phyloP scores from a whole-genome alignment of 2,329 filamentous ascomycete species.

The Pseudocercospora eumusae region DNA sequence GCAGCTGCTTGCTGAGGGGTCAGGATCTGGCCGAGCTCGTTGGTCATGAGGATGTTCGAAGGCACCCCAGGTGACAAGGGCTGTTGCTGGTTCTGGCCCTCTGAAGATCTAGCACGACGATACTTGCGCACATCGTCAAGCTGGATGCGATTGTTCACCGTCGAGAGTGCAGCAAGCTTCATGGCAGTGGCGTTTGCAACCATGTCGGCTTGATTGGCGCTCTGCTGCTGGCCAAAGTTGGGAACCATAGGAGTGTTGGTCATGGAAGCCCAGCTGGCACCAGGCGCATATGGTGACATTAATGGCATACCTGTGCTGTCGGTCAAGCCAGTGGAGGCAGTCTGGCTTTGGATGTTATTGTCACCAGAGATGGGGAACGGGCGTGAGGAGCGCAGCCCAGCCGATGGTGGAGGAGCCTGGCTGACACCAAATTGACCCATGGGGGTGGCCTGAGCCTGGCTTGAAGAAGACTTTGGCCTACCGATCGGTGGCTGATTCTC shows the following conservation, averaged over 20 bases:
- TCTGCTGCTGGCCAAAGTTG: slow-evolving; percentile 66
- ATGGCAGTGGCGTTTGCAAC: slow-evolving; percentile 97
- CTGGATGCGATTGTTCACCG: slow-evolving; percentile 96
- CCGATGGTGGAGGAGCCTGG: slow-evolving; percentile 74
- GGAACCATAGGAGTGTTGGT: slow-evolving; percentile 94
- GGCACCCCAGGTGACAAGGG: slow-evolving; percentile 67
- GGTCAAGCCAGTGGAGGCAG: slow-evolving; percentile 39
- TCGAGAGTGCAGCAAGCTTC: slow-evolving; percentile 95
- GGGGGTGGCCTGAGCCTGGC: slow-evolving; percentile 60
- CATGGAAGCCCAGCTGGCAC: slow-evolving; percentile 98
- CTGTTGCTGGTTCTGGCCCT: slow-evolving; percentile 49
- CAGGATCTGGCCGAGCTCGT: slow-evolving; percentile 85
- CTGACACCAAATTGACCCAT: slow-evolving; percentile 85
- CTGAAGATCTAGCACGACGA: slow-evolving; percentile 78
- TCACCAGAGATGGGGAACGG: slow-evolving; percentile 67
- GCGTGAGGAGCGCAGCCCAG: slow-evolving; percentile 76
- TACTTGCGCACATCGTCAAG: slow-evolving; percentile 97
- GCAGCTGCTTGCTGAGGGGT: slow-evolving; percentile 58
- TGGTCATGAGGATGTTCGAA: slow-evolving; percentile 82
- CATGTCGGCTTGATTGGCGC: slow-evolving; percentile 84
- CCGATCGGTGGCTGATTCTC: slow-evolving; percentile 59
- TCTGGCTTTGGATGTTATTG: slow-evolving; percentile 78
- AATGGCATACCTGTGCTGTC: slow-evolving; percentile 68
- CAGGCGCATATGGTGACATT: slow-evolving; percentile 79
- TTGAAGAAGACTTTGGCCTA: slow-evolving; percentile 75